These are phyloP conservation scores for Elsinoe necatrix DNA, from an alignment of 2,329 filamentous ascomycete genomes.

Conservation along the genomic window DNA sequence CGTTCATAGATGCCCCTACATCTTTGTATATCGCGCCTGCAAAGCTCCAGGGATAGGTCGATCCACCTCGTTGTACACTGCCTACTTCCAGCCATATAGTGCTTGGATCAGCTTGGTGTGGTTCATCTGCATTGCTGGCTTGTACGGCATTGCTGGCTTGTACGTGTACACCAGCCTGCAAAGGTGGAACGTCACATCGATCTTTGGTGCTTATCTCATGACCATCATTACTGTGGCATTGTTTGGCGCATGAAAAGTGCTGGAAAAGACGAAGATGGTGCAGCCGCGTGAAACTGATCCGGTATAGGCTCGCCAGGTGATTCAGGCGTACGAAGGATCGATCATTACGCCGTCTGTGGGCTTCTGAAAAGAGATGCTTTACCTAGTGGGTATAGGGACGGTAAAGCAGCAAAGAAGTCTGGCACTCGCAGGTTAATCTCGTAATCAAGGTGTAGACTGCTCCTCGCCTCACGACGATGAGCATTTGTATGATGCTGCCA, in stretches of 20 bases:
- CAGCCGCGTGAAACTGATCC: conserved; percentile 49
- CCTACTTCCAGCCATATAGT: conserved; percentile 48
- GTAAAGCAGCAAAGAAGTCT: conserved; percentile 62
- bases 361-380: not conserved
- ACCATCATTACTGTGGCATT: conserved; percentile 46
- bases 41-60: conserved; percentile 43
- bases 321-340: conserved; percentile 50
- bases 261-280: conserved; percentile 51
- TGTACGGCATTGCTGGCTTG: conserved; percentile 42
- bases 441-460: no score
- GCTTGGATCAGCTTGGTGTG: conserved; percentile 26
- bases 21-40: conserved; percentile 46
- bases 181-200: not conserved
- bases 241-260: conserved; percentile 55
- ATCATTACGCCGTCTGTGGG: conserved; percentile 28
- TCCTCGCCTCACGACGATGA: no score
- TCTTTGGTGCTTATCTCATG: conserved; percentile 45
- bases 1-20: conserved; percentile 31
- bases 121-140: conserved; percentile 30
- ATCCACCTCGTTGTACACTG: conserved; percentile 42
- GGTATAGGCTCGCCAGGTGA: conserved; percentile 51
- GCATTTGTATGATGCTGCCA: no score
- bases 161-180: conserved; percentile 42
- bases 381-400: not conserved
- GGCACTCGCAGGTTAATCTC: no score